Evolutionary conservation across 306 rosid species (phyloP).

Genomic region (Cicer chorassanicum): DNA sequence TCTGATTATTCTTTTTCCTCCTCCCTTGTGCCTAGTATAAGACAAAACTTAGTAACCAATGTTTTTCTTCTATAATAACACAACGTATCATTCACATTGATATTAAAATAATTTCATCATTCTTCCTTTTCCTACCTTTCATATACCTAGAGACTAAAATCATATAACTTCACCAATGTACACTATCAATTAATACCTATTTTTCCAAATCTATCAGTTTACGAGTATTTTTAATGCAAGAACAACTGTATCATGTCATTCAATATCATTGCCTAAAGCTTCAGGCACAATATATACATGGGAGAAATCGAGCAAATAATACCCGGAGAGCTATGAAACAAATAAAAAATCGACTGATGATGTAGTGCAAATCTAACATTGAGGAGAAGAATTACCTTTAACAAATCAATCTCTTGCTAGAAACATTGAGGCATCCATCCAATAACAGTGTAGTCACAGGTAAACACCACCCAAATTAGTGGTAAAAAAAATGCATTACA

Average conservation of each 20-base stretch:
- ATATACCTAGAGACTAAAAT: conserved; percentile 5
- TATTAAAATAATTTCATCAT: conserved; percentile 10
- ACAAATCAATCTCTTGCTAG: conserved; percentile 98
- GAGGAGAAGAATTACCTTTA: conserved; percentile 69
- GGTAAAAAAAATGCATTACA: conserved; percentile 29
- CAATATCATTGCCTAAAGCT: conserved; percentile 35
- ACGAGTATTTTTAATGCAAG: conserved; percentile 28
- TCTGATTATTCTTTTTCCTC: conserved; percentile 1
- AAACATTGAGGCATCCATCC: conserved; percentile 50
- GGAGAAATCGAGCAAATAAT: conserved; percentile 23
- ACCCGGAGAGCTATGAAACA: conserved; percentile 26
- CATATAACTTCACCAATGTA: conserved; percentile 9
- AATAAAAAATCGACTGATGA: conserved; percentile 31
- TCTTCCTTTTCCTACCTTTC: background rate
- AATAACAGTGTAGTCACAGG: conserved; percentile 43
- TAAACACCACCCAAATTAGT: conserved; percentile 54
- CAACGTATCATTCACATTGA: background rate
- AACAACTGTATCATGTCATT: conserved; percentile 6
- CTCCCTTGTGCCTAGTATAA: background rate
- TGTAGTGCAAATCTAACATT: conserved; percentile 30
- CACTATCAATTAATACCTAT: conserved; percentile 12
- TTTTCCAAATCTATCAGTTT: conserved; percentile 30
- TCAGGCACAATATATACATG: conserved; percentile 22
- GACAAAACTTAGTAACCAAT: background rate
- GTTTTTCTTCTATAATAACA: background rate